Evolutionary conservation across 345 rosid genomes (phyloP).

Genomic region (Euphorbia peplus): DNA sequence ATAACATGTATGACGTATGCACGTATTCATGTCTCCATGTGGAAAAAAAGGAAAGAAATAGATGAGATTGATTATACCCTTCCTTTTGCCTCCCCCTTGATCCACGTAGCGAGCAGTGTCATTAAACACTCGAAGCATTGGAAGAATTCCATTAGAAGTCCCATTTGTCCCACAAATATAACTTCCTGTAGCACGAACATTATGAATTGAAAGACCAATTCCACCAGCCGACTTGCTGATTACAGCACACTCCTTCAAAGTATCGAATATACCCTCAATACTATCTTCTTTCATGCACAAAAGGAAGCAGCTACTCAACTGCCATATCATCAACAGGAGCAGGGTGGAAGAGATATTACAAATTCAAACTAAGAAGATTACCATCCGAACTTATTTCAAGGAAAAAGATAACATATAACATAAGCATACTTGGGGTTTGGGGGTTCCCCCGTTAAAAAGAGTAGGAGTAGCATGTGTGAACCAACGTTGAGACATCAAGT

Average conservation of each 20-base stretch:
- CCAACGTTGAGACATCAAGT: conserved; percentile 86
- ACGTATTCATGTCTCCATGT: not conserved
- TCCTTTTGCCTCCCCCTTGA: conserved; percentile 81
- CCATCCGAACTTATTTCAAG: not conserved
- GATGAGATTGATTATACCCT: conserved; percentile 37
- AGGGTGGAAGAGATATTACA: not conserved
- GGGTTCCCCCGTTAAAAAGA: conserved; percentile 83
- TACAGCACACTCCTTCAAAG: conserved; percentile 86
- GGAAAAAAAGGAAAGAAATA: not conserved
- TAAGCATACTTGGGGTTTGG: conserved; percentile 59
- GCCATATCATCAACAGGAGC: conserved; percentile 16
- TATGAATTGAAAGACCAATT: conserved; percentile 80
- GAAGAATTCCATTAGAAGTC: conserved; percentile 70
- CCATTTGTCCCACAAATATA: conserved; percentile 67
- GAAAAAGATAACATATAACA: not conserved
- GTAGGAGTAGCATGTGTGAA: conserved; percentile 93
- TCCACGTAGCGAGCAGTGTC: conserved; percentile 77
- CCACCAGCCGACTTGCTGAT: conserved; percentile 90
- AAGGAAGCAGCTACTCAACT: conserved; percentile 85
- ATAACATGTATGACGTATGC: not conserved
- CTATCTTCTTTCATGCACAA: conserved; percentile 89
- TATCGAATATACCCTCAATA: conserved; percentile 84
- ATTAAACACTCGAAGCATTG: conserved; percentile 71
- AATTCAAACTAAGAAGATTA: not conserved
- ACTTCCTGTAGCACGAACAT: conserved; percentile 66